Conservation (phyloP, 2,329 filamentous ascomycete species). For the Neonectria neomacrospora region DNA sequence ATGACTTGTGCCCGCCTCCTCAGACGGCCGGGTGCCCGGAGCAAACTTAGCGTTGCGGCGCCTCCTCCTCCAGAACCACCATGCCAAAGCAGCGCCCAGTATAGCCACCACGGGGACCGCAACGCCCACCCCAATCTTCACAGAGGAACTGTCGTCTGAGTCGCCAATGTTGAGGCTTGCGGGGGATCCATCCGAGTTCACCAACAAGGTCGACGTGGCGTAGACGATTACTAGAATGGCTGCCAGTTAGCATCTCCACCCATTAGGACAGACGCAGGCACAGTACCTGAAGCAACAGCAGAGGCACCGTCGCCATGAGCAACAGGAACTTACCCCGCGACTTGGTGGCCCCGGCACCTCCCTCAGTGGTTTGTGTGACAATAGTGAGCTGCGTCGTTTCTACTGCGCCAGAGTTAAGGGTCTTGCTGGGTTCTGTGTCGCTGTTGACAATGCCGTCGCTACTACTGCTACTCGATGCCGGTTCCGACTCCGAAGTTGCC, state of each 20-base stretch:
- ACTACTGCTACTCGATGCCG: conserved; percentile 10
- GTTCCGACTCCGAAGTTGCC: conserved; percentile 29
- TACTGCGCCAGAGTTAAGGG: conserved; percentile 29
- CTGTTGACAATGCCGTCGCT: not conserved
- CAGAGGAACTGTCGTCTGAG: conserved; percentile 20
- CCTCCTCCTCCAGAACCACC: conserved; percentile 32
- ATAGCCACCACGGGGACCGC: conserved; percentile 33
- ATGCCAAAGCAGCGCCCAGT: conserved; percentile 22
- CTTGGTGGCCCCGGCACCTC: conserved; percentile 33
- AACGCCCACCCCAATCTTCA: conserved; percentile 39
- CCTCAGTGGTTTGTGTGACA: conserved; percentile 42
- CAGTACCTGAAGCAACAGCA: conserved; percentile 45
- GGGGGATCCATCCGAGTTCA: conserved; percentile 38
- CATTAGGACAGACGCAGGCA: conserved; percentile 18
- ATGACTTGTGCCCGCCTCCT: conserved; percentile 22
- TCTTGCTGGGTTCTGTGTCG: conserved; percentile 37
- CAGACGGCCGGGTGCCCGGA: conserved; percentile 20
- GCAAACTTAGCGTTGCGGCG: conserved; percentile 22
- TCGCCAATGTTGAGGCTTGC: conserved; percentile 21
- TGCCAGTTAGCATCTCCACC: conserved; percentile 12
- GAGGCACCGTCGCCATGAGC: conserved; percentile 39
- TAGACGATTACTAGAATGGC: conserved; percentile 38
- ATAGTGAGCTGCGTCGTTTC: conserved; percentile 40
- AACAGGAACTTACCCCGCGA: conserved; percentile 47
- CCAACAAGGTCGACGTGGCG: conserved; percentile 38